A percentile compares a stretch with the other conserved stretches of the same genome.
These are phyloP conservation scores for Alectoria sarmentosa DNA, from an alignment of 495 filamentous ascomycete species.

Conservation along the genomic window DNA sequence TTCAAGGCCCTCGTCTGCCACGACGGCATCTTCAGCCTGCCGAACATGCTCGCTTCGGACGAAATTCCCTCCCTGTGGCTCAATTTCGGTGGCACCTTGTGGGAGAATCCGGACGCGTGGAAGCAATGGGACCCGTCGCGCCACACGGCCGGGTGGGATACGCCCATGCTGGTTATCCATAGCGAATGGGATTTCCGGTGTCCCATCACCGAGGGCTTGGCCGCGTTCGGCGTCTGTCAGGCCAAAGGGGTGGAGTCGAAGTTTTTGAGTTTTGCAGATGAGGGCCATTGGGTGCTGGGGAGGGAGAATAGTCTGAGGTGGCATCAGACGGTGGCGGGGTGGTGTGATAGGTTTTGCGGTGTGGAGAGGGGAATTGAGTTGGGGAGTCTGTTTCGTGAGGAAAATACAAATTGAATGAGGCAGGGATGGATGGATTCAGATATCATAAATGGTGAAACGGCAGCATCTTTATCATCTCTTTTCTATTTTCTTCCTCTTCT, in stretches of 20 bases:
- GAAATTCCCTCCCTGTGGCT: background rate
- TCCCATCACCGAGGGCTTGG: background rate
- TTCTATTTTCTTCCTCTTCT: no score
- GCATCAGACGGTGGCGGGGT: background rate
- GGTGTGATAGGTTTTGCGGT: background rate
- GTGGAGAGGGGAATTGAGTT: background rate
- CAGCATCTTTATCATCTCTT: no score
- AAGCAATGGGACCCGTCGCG: background rate
- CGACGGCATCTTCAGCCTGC: background rate
- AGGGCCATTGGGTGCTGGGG: background rate
- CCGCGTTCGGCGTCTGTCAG: background rate
- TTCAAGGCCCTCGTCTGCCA: background rate
- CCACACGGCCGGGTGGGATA: background rate
- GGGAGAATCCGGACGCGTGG: background rate
- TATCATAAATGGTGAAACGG: no score
- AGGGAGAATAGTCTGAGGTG: background rate
- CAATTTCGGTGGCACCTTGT: background rate
- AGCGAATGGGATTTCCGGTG: background rate
- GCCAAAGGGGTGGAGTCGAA: background rate
- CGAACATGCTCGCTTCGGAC: background rate
- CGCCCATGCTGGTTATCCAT: background rate
- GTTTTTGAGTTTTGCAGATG: background rate
- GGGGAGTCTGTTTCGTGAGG: no score
- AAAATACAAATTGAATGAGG: no score
- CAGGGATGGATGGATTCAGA: no score